phyloP scores from a whole-genome alignment of 106 monocot genomes.

The Apostasia shenzhenica region DNA sequence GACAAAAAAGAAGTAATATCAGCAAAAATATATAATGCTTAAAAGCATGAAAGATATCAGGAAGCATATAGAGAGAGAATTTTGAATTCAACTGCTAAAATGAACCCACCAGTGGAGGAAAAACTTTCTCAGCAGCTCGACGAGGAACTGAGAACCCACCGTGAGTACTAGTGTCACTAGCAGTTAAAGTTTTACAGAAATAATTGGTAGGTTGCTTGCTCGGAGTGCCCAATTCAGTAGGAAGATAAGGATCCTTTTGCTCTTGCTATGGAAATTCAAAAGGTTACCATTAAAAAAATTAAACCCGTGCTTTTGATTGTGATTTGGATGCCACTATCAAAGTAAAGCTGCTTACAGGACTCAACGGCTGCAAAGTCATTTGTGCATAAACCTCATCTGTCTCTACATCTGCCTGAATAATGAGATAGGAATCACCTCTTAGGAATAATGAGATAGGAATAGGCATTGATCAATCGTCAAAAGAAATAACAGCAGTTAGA shows the following conservation, averaged over 20 bases:
- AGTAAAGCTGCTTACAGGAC: constrained; percentile 34
- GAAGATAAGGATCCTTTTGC: constrained; percentile 72
- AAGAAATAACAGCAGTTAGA: background rate
- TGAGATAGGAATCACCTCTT: background rate
- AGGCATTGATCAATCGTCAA: background rate
- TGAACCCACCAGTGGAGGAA: constrained; percentile 51
- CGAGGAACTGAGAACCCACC: constrained; percentile 87
- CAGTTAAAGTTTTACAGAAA: constrained; percentile 85
- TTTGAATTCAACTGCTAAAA: background rate
- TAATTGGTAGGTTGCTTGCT: constrained; percentile 88
- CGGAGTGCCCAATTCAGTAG: constrained; percentile 45
- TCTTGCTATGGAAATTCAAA: constrained; percentile 42
- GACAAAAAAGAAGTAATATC: background rate
- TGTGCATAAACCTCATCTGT: constrained; percentile 97
- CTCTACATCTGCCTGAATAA: constrained; percentile 78
- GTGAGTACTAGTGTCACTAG: constrained; percentile 78
- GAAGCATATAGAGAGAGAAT: background rate
- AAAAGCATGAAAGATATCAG: background rate
- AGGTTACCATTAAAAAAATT: background rate
- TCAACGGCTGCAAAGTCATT: constrained; percentile 90
- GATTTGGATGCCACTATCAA: background rate
- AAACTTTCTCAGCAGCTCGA: constrained; percentile 81
- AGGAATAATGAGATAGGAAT: background rate
- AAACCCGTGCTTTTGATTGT: background rate
- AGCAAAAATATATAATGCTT: background rate